Evolutionary conservation across 495 filamentous ascomycete species (phyloP).

Genomic region (Penicillium daleae): DNA sequence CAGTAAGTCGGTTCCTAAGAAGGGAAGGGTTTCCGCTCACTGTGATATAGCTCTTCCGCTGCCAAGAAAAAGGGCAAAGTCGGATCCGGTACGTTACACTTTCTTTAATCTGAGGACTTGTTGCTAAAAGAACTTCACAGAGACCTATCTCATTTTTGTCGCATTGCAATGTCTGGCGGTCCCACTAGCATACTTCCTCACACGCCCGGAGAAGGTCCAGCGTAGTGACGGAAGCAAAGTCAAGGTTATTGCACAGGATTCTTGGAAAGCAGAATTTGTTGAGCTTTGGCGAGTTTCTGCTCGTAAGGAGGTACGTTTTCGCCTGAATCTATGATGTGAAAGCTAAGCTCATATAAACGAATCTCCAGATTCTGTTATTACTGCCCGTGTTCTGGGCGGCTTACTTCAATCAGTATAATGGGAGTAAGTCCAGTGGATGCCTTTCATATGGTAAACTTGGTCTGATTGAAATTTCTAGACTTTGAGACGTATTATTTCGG

Average conservation of each 20-base stretch:
- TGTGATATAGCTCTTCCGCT: constrained; percentile 12
- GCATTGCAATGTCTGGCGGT: constrained; percentile 60
- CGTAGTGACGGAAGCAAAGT: constrained; percentile 59
- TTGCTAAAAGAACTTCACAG: constrained; percentile 3
- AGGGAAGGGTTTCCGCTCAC: constrained; percentile 30
- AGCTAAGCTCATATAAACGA: constrained; percentile 3
- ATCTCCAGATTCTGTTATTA: constrained; percentile 32
- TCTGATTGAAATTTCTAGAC: constrained; percentile 22
- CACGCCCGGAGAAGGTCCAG: constrained; percentile 57
- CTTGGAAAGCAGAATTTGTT: constrained; percentile 40
- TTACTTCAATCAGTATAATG: constrained; percentile 44
- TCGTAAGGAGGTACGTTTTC: constrained; percentile 30
- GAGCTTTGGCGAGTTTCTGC: constrained; percentile 36
- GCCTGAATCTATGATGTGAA: too few species aligned
- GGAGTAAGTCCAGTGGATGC: constrained; percentile 25
- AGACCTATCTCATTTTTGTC: constrained; percentile 62
- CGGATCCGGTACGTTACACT: constrained; percentile 26
- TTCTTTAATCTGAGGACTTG: background rate
- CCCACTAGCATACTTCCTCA: constrained; percentile 56
- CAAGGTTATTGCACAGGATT: constrained; percentile 45
- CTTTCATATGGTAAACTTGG: background rate
- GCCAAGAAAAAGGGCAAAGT: constrained; percentile 35
- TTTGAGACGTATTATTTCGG: constrained; percentile 46
- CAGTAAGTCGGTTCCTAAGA: constrained; percentile 24
- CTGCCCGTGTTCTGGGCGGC: constrained; percentile 45